Percentiles rank a stretch among this genome's conserved stretches.
These are phyloP conservation scores for Leucocoprinus birnbaumii DNA, from an alignment of 768 basidiomycete species.

Conservation along the genomic window DNA sequence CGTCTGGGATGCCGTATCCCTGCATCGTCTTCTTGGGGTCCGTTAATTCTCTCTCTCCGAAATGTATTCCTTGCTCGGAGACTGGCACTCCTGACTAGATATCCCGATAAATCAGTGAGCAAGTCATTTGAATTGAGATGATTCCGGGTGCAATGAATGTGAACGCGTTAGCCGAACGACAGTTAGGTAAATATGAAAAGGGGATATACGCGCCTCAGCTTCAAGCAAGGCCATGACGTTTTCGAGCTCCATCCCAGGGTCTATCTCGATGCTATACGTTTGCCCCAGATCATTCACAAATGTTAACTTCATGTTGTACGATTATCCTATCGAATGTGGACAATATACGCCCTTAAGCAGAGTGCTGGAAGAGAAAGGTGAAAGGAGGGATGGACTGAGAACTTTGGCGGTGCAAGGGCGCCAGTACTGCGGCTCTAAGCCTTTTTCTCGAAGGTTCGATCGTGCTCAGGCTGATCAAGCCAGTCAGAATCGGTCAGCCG, in stretches of 20 bases:
- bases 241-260: constrained; percentile 87
- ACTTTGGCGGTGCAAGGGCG: neutral
- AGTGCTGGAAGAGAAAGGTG: neutral
- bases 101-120: neutral
- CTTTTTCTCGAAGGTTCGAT: neutral
- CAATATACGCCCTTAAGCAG: neutral
- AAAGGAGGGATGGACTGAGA: neutral
- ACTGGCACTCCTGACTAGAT: constrained; percentile 71
- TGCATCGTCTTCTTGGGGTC: constrained; percentile 68
- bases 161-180: neutral
- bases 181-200: neutral
- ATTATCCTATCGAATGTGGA: too few species aligned
- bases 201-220: constrained; percentile 69
- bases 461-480: neutral
- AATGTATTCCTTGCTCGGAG: constrained; percentile 69
- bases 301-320: constrained; percentile 58
- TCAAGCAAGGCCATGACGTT: constrained; percentile 93
- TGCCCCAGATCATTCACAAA: constrained; percentile 69
- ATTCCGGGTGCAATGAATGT: neutral
- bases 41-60: constrained; percentile 62
- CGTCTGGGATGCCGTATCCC: constrained; percentile 54
- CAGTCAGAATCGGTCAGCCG: neutral
- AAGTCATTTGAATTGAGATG: neutral
- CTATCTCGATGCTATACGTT: constrained; percentile 74
- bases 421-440: neutral